phyloP scores from a whole-genome alignment of 2,329 filamentous ascomycete genomes.

The Aspergillus oerlinghausenensis region DNA sequence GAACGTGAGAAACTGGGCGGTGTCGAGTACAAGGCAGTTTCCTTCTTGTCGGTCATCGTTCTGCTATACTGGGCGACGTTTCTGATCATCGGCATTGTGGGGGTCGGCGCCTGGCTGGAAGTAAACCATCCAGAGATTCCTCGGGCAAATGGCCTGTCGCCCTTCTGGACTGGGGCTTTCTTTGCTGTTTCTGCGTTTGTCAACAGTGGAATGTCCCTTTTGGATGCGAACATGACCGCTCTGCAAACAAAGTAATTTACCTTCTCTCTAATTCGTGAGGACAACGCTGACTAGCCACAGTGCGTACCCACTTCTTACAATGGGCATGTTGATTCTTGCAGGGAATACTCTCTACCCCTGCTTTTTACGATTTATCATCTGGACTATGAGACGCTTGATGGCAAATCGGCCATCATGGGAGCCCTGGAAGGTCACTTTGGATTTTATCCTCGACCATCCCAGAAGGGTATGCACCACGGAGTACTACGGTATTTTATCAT shows the following conservation, averaged over 20 bases:
- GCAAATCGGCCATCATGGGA: constrained; percentile 22
- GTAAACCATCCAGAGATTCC: constrained; percentile 39
- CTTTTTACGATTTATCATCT: constrained; percentile 58
- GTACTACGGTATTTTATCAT: too few species aligned
- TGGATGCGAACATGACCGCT: constrained; percentile 50
- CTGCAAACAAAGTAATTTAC: constrained; percentile 32
- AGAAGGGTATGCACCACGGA: constrained; percentile 20
- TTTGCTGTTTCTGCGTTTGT: constrained; percentile 53
- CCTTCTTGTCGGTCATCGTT: constrained; percentile 32
- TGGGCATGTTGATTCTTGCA: constrained; percentile 57
- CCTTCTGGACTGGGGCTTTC: constrained; percentile 47
- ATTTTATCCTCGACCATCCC: constrained; percentile 34
- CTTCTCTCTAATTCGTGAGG: not conserved
- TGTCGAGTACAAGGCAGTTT: constrained; percentile 41
- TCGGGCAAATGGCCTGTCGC: constrained; percentile 44
- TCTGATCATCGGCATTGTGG: constrained; percentile 44
- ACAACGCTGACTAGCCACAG: constrained; percentile 17
- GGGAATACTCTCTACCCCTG: constrained; percentile 64
- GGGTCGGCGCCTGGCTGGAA: constrained; percentile 45
- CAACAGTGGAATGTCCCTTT: constrained; percentile 52
- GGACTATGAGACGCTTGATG: constrained; percentile 40
- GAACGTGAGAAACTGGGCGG: constrained; percentile 41
- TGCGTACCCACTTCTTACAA: constrained; percentile 39
- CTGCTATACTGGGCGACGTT: constrained; percentile 46
- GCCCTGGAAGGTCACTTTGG: constrained; percentile 28